These are phyloP conservation scores for Globisporangium alternatum DNA, from an alignment of 352 stramenopile genomes.

Conservation along the genomic window DNA sequence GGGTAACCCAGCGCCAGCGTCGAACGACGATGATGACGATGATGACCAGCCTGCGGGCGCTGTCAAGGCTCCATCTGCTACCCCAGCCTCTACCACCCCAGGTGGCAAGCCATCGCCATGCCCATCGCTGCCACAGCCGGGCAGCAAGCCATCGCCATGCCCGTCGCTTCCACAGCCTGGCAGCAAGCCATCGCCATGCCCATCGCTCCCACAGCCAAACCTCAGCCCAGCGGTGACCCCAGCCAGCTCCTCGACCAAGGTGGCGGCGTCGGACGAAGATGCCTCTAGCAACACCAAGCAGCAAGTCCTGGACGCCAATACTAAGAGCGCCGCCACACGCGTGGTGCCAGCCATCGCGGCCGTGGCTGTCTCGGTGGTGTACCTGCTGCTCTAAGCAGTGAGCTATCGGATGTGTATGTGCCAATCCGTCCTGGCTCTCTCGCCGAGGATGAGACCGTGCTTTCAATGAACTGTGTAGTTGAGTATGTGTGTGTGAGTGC, in stretches of 20 bases:
- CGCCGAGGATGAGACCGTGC: conserved; percentile 1
- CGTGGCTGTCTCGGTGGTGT: conserved; percentile 33
- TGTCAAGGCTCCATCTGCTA: background rate
- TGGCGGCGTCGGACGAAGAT: conserved; percentile 11
- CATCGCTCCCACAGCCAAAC: conserved; percentile 28
- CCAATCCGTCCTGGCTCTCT: conserved; percentile 1
- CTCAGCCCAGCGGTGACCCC: conserved; percentile 16
- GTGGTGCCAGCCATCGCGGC: conserved; percentile 27
- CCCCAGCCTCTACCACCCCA: conserved; percentile 12
- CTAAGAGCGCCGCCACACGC: conserved; percentile 31
- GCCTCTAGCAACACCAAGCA: conserved; percentile 20
- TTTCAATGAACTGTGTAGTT: conserved; percentile 15
- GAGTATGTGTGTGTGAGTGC: conserved; percentile 14
- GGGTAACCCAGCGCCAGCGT: conserved; percentile 4
- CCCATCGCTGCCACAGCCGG: conserved; percentile 26
- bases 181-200: conserved; percentile 22
- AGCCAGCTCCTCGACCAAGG: conserved; percentile 18
- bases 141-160: conserved; percentile 18
- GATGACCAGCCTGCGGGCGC: conserved; percentile 6
- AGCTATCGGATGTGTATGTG: conserved; percentile 1
- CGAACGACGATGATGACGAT: conserved; percentile 15
- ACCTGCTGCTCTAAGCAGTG: conserved; percentile 41
- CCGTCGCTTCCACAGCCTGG: conserved; percentile 27
- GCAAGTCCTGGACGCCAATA: conserved; percentile 31
- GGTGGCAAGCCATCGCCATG: conserved; percentile 20